A percentile compares a stretch with the other conserved stretches of the same genome.
These are phyloP conservation scores for Tetradesmus obliquus DNA, from an alignment of 139 green algal species.

Conservation along the genomic window DNA sequence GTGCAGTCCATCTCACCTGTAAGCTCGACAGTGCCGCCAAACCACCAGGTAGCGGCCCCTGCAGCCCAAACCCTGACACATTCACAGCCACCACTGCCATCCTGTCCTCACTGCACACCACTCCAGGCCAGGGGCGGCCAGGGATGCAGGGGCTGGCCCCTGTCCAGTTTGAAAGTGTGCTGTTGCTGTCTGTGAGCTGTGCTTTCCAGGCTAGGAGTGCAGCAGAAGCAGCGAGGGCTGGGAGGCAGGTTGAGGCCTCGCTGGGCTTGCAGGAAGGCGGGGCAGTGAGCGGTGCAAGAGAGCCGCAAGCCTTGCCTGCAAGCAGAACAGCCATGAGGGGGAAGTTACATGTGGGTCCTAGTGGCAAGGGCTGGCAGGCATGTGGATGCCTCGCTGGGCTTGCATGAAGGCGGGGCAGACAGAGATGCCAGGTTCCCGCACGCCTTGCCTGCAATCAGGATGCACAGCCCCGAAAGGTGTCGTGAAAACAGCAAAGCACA, in stretches of 20 bases:
- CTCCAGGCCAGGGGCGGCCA: neutral
- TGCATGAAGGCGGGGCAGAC: too few relatives aligned
- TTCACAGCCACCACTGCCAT: slow-evolving; percentile 18
- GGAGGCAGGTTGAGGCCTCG: neutral
- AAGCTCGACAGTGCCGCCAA: too few relatives aligned
- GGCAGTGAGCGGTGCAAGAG: neutral
- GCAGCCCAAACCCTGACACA: slow-evolving; percentile 31
- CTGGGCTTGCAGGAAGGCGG: neutral
- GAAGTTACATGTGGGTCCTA: too few relatives aligned
- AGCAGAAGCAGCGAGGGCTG: neutral
- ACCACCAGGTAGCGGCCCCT: neutral
- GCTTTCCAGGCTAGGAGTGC: neutral
- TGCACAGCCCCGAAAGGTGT: too few relatives aligned
- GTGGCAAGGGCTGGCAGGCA: too few relatives aligned
- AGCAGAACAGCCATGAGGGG: neutral
- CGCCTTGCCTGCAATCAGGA: neutral
- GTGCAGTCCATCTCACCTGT: too few relatives aligned
- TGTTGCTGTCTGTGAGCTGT: neutral
- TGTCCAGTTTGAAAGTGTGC: slow-evolving; percentile 26
- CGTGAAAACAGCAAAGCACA: too few relatives aligned
- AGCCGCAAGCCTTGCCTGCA: neutral
- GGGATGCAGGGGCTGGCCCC: neutral
- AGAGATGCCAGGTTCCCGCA: too few relatives aligned
- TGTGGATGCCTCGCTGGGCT: too few relatives aligned
- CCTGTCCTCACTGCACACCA: neutral